These are phyloP conservation scores for Picochlorum sp. DNA, from an alignment of 139 green algal genomes.

Conservation along the genomic window DNA sequence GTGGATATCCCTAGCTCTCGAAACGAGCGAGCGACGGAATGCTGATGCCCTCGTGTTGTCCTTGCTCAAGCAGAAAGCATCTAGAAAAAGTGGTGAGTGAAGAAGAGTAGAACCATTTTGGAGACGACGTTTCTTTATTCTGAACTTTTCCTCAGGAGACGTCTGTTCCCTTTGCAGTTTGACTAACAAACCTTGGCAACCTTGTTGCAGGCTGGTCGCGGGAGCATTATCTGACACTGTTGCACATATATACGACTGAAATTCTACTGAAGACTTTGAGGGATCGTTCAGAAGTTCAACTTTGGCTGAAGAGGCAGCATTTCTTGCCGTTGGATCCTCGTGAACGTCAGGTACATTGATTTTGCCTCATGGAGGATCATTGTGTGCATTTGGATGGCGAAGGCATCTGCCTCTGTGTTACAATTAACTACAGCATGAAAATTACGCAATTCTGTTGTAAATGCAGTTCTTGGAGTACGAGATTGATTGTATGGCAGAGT, in stretches of 20 bases:
- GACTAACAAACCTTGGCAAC: neutral
- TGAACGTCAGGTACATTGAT: no score
- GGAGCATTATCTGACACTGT: slow-evolving; percentile 13
- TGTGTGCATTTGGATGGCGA: no score
- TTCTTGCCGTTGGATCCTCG: slow-evolving; percentile 3
- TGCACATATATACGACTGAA: slow-evolving; percentile 17
- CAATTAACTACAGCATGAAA: no score
- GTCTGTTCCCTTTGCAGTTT: no score
- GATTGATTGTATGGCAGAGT: no score
- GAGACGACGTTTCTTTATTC: no score
- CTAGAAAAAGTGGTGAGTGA: neutral
- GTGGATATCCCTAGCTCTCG: slow-evolving; percentile 21
- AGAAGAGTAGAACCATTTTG: no score
- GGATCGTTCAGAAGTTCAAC: slow-evolving; percentile 5
- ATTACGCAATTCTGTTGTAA: no score
- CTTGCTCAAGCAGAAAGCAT: slow-evolving; percentile 1
- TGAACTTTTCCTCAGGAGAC: no score
- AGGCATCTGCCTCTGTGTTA: no score
- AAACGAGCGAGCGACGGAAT: neutral
- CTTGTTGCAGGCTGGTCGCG: neutral
- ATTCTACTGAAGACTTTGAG: neutral
- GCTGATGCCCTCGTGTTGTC: slow-evolving; percentile 4
- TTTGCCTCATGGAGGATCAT: no score
- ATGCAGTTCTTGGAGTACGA: no score
- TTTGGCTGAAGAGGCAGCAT: neutral